Percentiles rank a stretch among this genome's conserved stretches.
phyloP scores from a whole-genome alignment of 2,329 filamentous ascomycete genomes.

The Fusarium protoensiforme region DNA sequence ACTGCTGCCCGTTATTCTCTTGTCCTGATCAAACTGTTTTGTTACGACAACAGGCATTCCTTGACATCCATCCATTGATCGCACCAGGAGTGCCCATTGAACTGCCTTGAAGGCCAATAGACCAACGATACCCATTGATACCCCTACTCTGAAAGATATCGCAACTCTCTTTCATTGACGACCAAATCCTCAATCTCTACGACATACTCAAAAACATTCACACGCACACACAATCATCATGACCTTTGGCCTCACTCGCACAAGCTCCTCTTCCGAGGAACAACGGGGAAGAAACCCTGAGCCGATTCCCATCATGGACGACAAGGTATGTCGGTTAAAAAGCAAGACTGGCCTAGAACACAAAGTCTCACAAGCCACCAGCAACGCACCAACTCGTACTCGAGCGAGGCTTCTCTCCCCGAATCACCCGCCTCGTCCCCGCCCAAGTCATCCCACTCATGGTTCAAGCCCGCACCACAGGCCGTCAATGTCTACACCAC shows the following conservation, averaged over 20 bases:
- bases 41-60: conserved; percentile 29
- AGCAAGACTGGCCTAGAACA: conserved; percentile 4
- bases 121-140: conserved; percentile 31
- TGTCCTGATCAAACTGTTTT: conserved; percentile 16
- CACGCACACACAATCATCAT: conserved; percentile 11
- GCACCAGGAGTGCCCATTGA: conserved; percentile 37
- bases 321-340: conserved; percentile 37
- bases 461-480: conserved; percentile 50
- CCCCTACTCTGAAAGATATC: not conserved
- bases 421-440: conserved; percentile 41
- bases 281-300: conserved; percentile 37
- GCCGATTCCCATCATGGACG: conserved; percentile 35
- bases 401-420: conserved; percentile 42
- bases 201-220: not conserved
- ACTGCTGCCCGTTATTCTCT: not conserved
- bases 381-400: conserved; percentile 45
- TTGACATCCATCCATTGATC: conserved; percentile 36
- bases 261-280: conserved; percentile 33
- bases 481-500: conserved; percentile 64
- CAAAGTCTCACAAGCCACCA: conserved; percentile 35
- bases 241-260: conserved; percentile 21
- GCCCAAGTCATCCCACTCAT: conserved; percentile 47
- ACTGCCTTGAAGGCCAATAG: conserved; percentile 29
- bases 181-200: not conserved
- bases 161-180: not conserved